These are phyloP conservation scores for Sideroxylon spinosum DNA, from an alignment of 179 eudicot genomes.

Conservation along the genomic window DNA sequence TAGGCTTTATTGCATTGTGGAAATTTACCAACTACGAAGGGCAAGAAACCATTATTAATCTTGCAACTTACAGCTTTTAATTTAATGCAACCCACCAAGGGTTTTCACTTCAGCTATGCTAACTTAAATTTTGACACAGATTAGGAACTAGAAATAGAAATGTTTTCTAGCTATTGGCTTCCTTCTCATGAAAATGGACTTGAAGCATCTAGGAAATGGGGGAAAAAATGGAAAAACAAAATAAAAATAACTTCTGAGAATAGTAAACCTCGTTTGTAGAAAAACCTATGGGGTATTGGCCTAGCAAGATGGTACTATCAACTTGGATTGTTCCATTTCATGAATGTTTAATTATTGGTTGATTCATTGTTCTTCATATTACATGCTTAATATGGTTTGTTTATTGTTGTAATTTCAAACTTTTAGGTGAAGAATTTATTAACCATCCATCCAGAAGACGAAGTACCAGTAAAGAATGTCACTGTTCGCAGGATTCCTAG, in stretches of 20 bases:
- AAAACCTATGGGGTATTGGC: background rate
- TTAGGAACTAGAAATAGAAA: background rate
- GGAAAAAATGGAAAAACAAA: too few species aligned
- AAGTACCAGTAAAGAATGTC: conserved; percentile 80
- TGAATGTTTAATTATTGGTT: background rate
- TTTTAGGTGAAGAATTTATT: conserved; percentile 81
- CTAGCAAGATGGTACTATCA: background rate
- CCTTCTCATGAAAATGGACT: conserved; percentile 6
- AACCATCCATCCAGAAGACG: conserved; percentile 77
- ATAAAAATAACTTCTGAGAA: background rate
- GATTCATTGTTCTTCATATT: conserved; percentile 1
- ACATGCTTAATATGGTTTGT: background rate
- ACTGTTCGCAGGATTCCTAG: conserved; percentile 93
- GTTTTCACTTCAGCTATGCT: background rate
- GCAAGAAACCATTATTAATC: background rate
- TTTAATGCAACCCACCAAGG: background rate
- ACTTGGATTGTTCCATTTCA: background rate
- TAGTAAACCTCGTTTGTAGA: background rate
- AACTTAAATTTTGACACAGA: background rate
- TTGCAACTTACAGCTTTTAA: background rate
- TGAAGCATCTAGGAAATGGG: background rate
- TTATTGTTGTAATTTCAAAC: background rate
- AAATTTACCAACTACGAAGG: background rate
- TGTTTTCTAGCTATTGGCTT: background rate
- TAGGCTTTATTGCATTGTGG: background rate